Conservation (phyloP, 176 grass and related monocot genomes). For the Miscanthus lutarioriparius region DNA sequence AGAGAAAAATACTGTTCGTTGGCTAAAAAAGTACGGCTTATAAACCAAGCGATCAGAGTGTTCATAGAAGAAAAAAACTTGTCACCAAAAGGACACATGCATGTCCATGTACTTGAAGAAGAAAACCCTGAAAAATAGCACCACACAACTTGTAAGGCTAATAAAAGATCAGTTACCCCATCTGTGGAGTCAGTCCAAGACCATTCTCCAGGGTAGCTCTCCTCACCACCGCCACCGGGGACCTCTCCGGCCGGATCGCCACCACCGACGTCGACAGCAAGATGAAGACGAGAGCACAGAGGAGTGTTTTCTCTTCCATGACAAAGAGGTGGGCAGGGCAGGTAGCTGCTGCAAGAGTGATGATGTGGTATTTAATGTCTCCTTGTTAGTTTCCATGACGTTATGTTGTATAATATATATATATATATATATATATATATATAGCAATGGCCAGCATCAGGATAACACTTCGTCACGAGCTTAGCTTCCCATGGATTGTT, state of each 20-base stretch:
- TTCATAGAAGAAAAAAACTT: neutral
- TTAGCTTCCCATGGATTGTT: constrained; percentile 9
- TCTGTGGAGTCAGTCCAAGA: constrained; percentile 53
- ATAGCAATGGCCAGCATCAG: constrained; percentile 1
- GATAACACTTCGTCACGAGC: constrained; percentile 4
- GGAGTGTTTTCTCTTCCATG: constrained; percentile 15
- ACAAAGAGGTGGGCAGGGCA: neutral
- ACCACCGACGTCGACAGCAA: neutral
- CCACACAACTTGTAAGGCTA: neutral
- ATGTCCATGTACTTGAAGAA: neutral
- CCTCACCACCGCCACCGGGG: neutral
- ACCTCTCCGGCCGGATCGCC: neutral
- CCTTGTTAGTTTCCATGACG: neutral
- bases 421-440: no score
- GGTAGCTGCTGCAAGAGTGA: neutral
- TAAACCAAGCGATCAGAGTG: no score
- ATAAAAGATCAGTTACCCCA: constrained; percentile 50
- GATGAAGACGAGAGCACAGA: neutral
- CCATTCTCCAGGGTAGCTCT: constrained; percentile 31
- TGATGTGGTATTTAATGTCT: neutral
- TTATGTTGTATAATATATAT: neutral
- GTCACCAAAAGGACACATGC: neutral
- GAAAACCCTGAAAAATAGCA: neutral
- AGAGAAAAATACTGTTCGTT: no score
- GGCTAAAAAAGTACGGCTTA: no score